A percentile compares a stretch with the other conserved stretches of the same genome.
Evolutionary conservation across 78 protist species (phyloP).

Genomic region (Dictyostelium intermedium): DNA sequence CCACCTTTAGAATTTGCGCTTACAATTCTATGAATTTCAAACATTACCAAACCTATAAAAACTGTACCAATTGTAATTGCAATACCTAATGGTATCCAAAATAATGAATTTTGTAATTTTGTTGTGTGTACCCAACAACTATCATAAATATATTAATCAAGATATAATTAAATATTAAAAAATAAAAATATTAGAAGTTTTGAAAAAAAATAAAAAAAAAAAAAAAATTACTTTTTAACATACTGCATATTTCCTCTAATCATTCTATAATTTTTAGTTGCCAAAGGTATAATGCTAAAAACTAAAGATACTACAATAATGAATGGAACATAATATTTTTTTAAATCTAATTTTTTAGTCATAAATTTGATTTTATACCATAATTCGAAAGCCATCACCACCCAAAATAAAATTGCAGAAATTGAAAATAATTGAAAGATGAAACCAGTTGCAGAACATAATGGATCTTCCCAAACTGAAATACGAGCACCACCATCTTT

Average conservation of each 20-base stretch:
- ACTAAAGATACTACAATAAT: background rate
- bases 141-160: background rate
- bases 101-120: slow-evolving; percentile 20
- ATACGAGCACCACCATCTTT: background rate
- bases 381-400: background rate
- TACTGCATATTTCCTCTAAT: slow-evolving; percentile 6
- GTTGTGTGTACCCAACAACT: slow-evolving; percentile 41
- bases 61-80: slow-evolving; percentile 7
- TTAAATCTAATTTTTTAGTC: background rate
- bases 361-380: background rate
- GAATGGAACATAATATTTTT: background rate
- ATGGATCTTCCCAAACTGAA: background rate
- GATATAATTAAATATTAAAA: background rate
- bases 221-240: too few species aligned
- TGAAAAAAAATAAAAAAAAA: background rate
- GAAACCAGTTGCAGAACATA: slow-evolving; percentile 2
- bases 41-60: background rate
- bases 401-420: background rate
- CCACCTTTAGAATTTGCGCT: background rate
- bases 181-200: too few species aligned
- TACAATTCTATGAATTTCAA: slow-evolving; percentile 45
- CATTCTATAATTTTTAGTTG: background rate
- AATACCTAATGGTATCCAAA: slow-evolving; percentile 49
- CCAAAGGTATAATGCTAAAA: background rate
- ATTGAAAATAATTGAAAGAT: background rate